A percentile compares a stretch with the other conserved stretches of the same genome.
These are phyloP conservation scores for Kwoniella europaea DNA, from an alignment of 768 basidiomycete species.

Conservation along the genomic window DNA sequence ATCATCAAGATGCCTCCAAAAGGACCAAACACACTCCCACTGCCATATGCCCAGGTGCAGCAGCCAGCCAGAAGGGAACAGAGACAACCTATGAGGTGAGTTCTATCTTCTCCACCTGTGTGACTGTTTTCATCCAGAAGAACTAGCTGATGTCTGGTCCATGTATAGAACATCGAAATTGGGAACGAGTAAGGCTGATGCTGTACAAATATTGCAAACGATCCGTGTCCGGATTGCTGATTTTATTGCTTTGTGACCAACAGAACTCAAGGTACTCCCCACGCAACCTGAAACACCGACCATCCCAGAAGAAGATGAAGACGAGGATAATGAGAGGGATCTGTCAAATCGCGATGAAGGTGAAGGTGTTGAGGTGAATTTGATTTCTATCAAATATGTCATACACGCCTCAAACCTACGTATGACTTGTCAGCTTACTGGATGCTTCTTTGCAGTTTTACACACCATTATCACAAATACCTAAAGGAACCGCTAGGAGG, in stretches of 20 bases:
- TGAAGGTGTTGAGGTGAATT: slow-evolving; percentile 55
- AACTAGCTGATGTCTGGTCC: too few relatives aligned
- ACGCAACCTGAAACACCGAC: slow-evolving; percentile 50
- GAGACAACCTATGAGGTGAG: slow-evolving; percentile 57
- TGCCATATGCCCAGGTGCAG: slow-evolving; percentile 53
- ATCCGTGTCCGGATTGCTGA: too few relatives aligned
- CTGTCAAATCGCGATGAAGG: slow-evolving; percentile 37
- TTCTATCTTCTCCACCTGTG: background rate
- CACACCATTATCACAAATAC: slow-evolving; percentile 90
- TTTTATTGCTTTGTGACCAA: background rate
- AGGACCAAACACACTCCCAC: slow-evolving; percentile 42
- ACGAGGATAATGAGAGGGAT: slow-evolving; percentile 41
- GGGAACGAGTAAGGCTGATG: slow-evolving; percentile 42
- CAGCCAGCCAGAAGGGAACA: slow-evolving; percentile 48
- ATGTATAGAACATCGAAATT: slow-evolving; percentile 55
- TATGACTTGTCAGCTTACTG: background rate
- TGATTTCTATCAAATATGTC: background rate
- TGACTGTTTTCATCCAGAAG: too few relatives aligned
- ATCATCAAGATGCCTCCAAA: slow-evolving; percentile 36
- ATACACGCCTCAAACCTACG: background rate
- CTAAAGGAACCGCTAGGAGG: slow-evolving; percentile 87
- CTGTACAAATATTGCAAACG: background rate
- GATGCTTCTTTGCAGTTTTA: slow-evolving; percentile 68
- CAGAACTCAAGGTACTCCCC: slow-evolving; percentile 58
- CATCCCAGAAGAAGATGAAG: slow-evolving; percentile 53